Percentiles rank a stretch among this genome's conserved stretches.
Conservation (phyloP, 2,329 filamentous ascomycete genomes). For the Monosporascus sp. region DNA sequence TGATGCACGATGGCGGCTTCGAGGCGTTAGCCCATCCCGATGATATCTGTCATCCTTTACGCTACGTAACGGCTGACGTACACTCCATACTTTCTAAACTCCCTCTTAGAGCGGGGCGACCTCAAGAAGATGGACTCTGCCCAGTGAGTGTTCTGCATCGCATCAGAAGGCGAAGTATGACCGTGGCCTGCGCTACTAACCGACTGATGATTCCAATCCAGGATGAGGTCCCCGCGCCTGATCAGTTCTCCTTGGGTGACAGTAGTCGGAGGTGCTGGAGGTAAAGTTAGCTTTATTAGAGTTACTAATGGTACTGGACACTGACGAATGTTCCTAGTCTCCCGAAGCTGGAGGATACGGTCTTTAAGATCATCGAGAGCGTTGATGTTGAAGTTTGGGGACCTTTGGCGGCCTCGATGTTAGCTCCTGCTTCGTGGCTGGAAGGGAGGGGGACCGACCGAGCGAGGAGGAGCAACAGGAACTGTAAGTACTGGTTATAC, state of each 20-base stretch:
- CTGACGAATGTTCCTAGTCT: constrained; percentile 49
- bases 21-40: neutral
- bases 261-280: constrained; percentile 20
- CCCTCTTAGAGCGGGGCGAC: constrained; percentile 45
- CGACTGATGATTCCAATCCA: constrained; percentile 23
- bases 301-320: constrained; percentile 21
- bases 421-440: neutral
- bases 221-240: constrained; percentile 19
- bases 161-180: constrained; percentile 4
- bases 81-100: constrained; percentile 37
- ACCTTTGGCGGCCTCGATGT: constrained; percentile 24
- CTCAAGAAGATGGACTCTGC: constrained; percentile 55
- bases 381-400: constrained; percentile 51
- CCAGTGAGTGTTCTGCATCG: constrained; percentile 49
- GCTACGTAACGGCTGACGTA: constrained; percentile 17
- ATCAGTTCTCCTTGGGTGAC: constrained; percentile 20
- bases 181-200: constrained; percentile 10
- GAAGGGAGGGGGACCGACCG: constrained; percentile 33
- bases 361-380: constrained; percentile 43
- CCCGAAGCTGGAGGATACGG: constrained; percentile 47
- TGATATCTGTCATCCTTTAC: neutral
- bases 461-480: constrained; percentile 45
- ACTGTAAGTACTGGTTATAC: constrained; percentile 49
- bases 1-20: constrained; percentile 12
- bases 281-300: constrained; percentile 2